phyloP scores from a whole-genome alignment of 768 basidiomycete species.

The Agaricus blazei region DNA sequence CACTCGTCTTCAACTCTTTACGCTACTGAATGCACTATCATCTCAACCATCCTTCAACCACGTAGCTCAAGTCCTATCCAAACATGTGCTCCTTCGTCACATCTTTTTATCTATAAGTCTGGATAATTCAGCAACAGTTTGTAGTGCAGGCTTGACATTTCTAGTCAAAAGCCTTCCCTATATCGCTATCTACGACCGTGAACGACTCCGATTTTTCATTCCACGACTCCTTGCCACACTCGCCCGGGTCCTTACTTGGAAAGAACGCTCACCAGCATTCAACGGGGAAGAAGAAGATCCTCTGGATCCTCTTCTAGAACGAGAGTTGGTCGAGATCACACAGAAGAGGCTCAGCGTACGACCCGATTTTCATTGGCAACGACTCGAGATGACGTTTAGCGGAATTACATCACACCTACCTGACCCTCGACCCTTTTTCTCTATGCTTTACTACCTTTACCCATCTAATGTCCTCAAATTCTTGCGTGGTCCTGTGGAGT shows the following conservation, averaged over 20 bases:
- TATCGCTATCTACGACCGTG: conserved; percentile 58
- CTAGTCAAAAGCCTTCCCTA: conserved; percentile 72
- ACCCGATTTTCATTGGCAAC: conserved; percentile 63
- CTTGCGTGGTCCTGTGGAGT: conserved; percentile 60
- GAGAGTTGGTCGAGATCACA: conserved; percentile 33
- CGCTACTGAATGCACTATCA: conserved; percentile 59
- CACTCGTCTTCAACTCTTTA: conserved; percentile 64
- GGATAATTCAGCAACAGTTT: conserved; percentile 71
- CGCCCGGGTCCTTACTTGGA: conserved; percentile 74
- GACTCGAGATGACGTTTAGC: conserved; percentile 57
- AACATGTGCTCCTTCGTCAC: conserved; percentile 58
- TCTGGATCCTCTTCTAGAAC: conserved; percentile 30
- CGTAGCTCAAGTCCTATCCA: conserved; percentile 45
- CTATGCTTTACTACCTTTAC: conserved; percentile 83
- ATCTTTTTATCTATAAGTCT: conserved; percentile 65
- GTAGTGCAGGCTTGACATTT: conserved; percentile 57
- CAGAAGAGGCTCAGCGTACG: conserved; percentile 37
- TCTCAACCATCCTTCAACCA: conserved; percentile 48
- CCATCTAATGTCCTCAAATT: conserved; percentile 86
- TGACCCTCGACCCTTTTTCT: conserved; percentile 64
- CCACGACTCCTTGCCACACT: conserved; percentile 65
- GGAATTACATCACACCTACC: conserved; percentile 50
- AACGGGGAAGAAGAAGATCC: conserved; percentile 24
- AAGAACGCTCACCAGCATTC: conserved; percentile 36
- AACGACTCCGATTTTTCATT: conserved; percentile 51